Conservation (phyloP, 768 basidiomycete species). For the Russula brevipes region DNA sequence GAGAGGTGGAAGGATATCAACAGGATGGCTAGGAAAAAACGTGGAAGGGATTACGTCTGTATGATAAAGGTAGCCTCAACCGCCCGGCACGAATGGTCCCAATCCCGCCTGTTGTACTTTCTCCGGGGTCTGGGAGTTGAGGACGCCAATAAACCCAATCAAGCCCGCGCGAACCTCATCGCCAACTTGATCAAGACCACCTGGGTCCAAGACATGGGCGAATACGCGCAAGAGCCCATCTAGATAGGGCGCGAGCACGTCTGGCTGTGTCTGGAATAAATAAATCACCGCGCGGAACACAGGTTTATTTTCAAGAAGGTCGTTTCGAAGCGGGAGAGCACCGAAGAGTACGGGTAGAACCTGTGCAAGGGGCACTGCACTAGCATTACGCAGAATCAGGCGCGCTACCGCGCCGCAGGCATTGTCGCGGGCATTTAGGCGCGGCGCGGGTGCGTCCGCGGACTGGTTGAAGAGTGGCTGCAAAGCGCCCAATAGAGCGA, state of each 20-base stretch:
- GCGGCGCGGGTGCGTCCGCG: slow-evolving; percentile 55
- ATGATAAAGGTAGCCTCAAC: slow-evolving; percentile 28
- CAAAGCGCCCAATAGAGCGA: slow-evolving; percentile 69
- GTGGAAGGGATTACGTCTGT: slow-evolving; percentile 3
- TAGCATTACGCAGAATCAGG: slow-evolving; percentile 72
- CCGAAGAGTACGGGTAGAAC: slow-evolving; percentile 81
- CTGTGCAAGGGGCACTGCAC: slow-evolving; percentile 82
- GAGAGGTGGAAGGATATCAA: not conserved
- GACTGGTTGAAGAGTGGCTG: slow-evolving; percentile 73
- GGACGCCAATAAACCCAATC: slow-evolving; percentile 61
- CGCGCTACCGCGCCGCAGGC: slow-evolving; percentile 92
- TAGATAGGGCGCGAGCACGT: slow-evolving; percentile 65
- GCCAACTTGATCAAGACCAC: slow-evolving; percentile 65
- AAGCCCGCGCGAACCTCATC: slow-evolving; percentile 75
- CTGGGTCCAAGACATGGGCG: slow-evolving; percentile 75
- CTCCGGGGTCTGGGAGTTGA: slow-evolving; percentile 70
- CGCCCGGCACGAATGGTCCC: slow-evolving; percentile 44
- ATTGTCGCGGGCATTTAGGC: slow-evolving; percentile 88
- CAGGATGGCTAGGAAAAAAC: not conserved
- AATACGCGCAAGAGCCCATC: slow-evolving; percentile 78
- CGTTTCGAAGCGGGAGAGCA: slow-evolving; percentile 82
- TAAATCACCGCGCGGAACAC: slow-evolving; percentile 87
- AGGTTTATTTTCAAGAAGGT: slow-evolving; percentile 84
- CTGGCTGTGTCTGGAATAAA: slow-evolving; percentile 73
- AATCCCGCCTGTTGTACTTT: slow-evolving; percentile 82